Percentiles rank a stretch among this genome's conserved stretches.
phyloP scores from a whole-genome alignment of 1,284 basidiomycete species.

The Neolentinus lepideus region DNA sequence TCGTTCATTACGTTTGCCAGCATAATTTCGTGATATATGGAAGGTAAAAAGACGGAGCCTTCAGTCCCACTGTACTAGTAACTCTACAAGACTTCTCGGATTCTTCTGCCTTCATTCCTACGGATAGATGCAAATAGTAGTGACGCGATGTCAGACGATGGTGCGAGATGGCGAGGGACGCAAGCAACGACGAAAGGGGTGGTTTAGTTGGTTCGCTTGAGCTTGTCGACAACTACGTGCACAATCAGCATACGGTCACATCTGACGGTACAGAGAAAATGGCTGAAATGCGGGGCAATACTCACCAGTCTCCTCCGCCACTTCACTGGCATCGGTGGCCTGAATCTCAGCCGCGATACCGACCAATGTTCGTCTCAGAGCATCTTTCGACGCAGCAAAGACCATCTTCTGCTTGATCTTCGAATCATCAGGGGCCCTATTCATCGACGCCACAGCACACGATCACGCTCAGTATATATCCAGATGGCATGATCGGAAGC shows the following conservation, averaged over 20 bases:
- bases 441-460: background rate
- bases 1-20: background rate
- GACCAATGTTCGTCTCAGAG: conserved; percentile 65
- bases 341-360: conserved; percentile 82
- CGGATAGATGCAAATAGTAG: background rate
- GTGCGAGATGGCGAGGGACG: background rate
- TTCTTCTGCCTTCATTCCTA: background rate
- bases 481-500: background rate
- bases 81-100: background rate
- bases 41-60: background rate
- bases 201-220: background rate
- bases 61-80: background rate
- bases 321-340: conserved; percentile 78
- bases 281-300: background rate
- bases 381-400: conserved; percentile 89
- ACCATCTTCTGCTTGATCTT: conserved; percentile 95
- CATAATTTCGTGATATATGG: background rate
- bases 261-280: too few relatives aligned
- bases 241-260: too few relatives aligned
- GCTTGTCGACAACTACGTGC: background rate
- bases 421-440: conserved; percentile 84
- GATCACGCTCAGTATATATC: background rate
- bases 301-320: conserved; percentile 73
- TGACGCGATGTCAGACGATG: background rate
- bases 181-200: background rate